These are phyloP conservation scores for Leccinum subgranulosum DNA, from an alignment of 768 basidiomycete genomes.

Conservation along the genomic window DNA sequence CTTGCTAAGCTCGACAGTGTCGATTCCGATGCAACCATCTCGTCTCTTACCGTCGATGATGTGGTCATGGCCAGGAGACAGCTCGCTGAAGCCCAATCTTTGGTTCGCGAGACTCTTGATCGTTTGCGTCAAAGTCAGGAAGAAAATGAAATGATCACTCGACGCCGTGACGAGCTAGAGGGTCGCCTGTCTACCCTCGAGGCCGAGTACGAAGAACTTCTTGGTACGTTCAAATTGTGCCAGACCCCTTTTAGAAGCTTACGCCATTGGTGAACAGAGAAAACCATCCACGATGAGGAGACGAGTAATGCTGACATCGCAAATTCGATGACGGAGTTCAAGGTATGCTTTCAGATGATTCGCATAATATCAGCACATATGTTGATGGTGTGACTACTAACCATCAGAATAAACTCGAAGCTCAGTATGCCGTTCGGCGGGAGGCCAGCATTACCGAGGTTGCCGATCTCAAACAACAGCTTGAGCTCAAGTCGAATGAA, in stretches of 20 bases:
- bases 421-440: constrained; percentile 89
- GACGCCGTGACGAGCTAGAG: constrained; percentile 87
- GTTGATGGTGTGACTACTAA: constrained; percentile 3
- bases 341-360: constrained; percentile 46
- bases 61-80: constrained; percentile 81
- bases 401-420: constrained; percentile 83
- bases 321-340: constrained; percentile 87
- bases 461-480: constrained; percentile 81
- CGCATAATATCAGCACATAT: not conserved
- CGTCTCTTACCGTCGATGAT: constrained; percentile 69
- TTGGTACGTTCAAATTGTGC: constrained; percentile 56
- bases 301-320: constrained; percentile 77
- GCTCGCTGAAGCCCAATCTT: constrained; percentile 81
- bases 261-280: constrained; percentile 52
- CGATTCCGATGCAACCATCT: constrained; percentile 55
- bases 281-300: constrained; percentile 88
- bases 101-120: constrained; percentile 87
- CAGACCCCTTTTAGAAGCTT: constrained; percentile 1
- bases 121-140: constrained; percentile 86
- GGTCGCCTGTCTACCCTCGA: constrained; percentile 75
- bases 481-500: constrained; percentile 82
- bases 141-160: constrained; percentile 81
- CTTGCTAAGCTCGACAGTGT: constrained; percentile 82
- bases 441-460: constrained; percentile 87
- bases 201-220: constrained; percentile 93